phyloP scores from a whole-genome alignment of 257 asterid genomes.

The Ilex asprella region DNA sequence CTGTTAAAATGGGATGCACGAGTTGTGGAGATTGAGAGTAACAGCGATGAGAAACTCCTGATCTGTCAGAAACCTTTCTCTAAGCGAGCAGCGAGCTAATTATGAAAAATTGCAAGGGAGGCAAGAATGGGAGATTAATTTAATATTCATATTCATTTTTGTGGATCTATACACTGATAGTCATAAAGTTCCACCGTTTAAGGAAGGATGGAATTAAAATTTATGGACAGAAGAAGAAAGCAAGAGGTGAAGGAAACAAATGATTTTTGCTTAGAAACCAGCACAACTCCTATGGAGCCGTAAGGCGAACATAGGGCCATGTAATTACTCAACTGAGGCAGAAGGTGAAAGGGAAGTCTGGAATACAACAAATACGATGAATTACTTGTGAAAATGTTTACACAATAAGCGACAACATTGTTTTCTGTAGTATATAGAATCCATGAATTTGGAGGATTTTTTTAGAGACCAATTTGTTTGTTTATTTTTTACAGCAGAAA shows the following conservation, averaged over 20 bases:
- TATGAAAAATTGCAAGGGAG: slow-evolving; percentile 11
- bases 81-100: slow-evolving; percentile 63
- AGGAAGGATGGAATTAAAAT: slow-evolving; percentile 26
- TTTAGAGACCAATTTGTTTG: too few relatives aligned
- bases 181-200: slow-evolving; percentile 24
- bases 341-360: slow-evolving; percentile 24
- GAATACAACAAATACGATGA: slow-evolving; percentile 29
- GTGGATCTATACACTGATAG: slow-evolving; percentile 21
- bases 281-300: slow-evolving; percentile 56
- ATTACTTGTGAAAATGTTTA: slow-evolving; percentile 30
- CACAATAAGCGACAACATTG: slow-evolving; percentile 23
- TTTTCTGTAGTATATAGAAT: slow-evolving; percentile 16
- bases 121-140: slow-evolving; percentile 25
- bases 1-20: slow-evolving; percentile 96
- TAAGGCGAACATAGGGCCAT: slow-evolving; percentile 58
- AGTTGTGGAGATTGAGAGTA: slow-evolving; percentile 77
- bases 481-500: background rate
- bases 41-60: slow-evolving; percentile 72
- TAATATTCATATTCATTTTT: slow-evolving; percentile 35
- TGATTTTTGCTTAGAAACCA: slow-evolving; percentile 7
- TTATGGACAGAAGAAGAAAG: slow-evolving; percentile 35
- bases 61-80: slow-evolving; percentile 92
- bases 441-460: background rate
- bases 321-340: slow-evolving; percentile 36
- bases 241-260: slow-evolving; percentile 13